These are phyloP conservation scores for Tuctoria greenei DNA, from an alignment of 176 grass and related monocot species.

Conservation along the genomic window DNA sequence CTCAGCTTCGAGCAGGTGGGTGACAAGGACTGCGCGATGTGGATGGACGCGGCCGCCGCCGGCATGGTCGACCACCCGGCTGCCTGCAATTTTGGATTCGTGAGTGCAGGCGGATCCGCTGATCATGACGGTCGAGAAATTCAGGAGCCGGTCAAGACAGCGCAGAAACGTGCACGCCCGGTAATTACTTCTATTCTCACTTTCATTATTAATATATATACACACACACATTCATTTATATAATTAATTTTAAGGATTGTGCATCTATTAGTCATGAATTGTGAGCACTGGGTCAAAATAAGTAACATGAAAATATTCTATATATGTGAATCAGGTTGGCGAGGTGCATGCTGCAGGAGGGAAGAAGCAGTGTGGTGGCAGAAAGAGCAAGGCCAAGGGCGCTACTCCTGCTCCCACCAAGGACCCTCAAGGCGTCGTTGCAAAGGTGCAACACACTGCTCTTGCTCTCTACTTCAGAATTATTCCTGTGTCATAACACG, in stretches of 20 bases:
- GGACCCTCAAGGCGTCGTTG: slow-evolving; percentile 76
- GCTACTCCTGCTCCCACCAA: slow-evolving; percentile 48
- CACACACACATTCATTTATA: not conserved
- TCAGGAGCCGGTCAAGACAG: slow-evolving; percentile 39
- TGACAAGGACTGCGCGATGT: slow-evolving; percentile 60
- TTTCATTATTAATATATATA: not conserved
- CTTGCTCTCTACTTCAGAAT: not conserved
- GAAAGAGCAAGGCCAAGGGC: slow-evolving; percentile 73
- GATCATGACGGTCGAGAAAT: slow-evolving; percentile 5
- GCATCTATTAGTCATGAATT: not conserved
- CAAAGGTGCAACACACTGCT: slow-evolving; percentile 58
- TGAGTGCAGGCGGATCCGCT: slow-evolving; percentile 33
- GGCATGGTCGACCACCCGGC: slow-evolving; percentile 43
- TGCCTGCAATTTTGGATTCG: slow-evolving; percentile 38
- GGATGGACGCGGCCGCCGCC: slow-evolving; percentile 58
- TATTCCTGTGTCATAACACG: not conserved
- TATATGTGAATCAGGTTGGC: slow-evolving; percentile 29
- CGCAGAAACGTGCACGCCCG: slow-evolving; percentile 48
- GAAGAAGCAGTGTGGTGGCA: slow-evolving; percentile 75
- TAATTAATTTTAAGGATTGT: not conserved
- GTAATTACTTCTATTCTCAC: slow-evolving; percentile 17
- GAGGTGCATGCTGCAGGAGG: slow-evolving; percentile 38
- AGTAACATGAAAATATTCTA: not conserved
- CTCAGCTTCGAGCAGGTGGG: slow-evolving; percentile 76
- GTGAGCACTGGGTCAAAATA: not conserved